A percentile compares a stretch with the other conserved stretches of the same genome.
phyloP scores from a whole-genome alignment of 805 yeast genomes.

The Sungouiozyma ichnusensis region DNA sequence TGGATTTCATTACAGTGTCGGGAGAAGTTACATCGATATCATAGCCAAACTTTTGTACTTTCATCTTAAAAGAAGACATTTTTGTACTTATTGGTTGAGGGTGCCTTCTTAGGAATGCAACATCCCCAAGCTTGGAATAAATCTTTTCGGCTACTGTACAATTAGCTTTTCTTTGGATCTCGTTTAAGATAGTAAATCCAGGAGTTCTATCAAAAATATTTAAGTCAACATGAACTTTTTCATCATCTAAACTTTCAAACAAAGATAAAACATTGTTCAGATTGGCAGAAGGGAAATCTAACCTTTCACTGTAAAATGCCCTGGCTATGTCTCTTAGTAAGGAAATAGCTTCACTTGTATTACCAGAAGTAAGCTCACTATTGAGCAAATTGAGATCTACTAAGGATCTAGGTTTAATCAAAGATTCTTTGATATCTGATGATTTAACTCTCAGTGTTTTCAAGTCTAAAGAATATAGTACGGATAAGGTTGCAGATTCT shows the following conservation, averaged over 20 bases:
- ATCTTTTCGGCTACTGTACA: constrained; percentile 74
- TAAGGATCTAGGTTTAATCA: constrained; percentile 45
- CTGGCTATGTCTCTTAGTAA: constrained; percentile 17
- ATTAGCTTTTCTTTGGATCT: constrained; percentile 72
- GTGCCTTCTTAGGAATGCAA: constrained; percentile 79
- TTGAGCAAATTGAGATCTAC: constrained; percentile 15
- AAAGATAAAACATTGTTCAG: constrained; percentile 42
- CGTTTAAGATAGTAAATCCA: constrained; percentile 54
- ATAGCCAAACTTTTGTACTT: constrained; percentile 55
- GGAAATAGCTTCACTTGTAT: constrained; percentile 4
- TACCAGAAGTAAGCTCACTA: constrained; percentile 8
- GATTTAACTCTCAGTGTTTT: constrained; percentile 60
- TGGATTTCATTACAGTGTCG: constrained; percentile 59
- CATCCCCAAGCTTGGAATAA: constrained; percentile 66
- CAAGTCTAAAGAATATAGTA: constrained; percentile 71
- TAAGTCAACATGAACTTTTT: constrained; percentile 57
- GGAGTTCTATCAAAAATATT: constrained; percentile 58
- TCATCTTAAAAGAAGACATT: constrained; percentile 66
- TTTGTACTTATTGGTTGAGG: constrained; percentile 73
- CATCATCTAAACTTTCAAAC: constrained; percentile 78
- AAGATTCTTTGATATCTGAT: constrained; percentile 66
- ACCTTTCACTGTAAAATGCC: constrained; percentile 18
- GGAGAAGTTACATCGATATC: constrained; percentile 66
- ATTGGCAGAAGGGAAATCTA: constrained; percentile 9
- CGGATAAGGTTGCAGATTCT: constrained; percentile 58